These are phyloP conservation scores for Trematosphaeria pertusa DNA, from an alignment of 2,329 filamentous ascomycete genomes.

Conservation along the genomic window DNA sequence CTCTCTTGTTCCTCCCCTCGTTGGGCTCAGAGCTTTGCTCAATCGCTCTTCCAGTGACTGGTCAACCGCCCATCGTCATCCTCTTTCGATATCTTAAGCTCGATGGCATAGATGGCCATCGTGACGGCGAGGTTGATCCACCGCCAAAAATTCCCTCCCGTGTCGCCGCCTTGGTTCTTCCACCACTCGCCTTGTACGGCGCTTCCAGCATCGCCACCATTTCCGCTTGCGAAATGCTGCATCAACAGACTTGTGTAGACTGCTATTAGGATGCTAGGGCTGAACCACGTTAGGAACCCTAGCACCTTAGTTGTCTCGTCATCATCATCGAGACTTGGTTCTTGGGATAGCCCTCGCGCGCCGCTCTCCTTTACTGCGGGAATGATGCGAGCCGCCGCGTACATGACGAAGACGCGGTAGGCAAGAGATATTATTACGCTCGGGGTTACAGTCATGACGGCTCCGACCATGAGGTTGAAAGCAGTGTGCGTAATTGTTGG, in stretches of 20 bases:
- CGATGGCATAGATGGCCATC: slow-evolving; percentile 88
- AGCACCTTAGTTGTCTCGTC: slow-evolving; percentile 82
- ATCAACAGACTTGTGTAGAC: slow-evolving; percentile 95
- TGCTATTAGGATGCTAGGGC: slow-evolving; percentile 89
- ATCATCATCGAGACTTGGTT: slow-evolving; percentile 83
- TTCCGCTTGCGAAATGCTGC: slow-evolving; percentile 81
- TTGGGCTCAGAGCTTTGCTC: no score
- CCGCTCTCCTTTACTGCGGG: slow-evolving; percentile 89
- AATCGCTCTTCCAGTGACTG: slow-evolving; percentile 94
- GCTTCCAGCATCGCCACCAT: slow-evolving; percentile 61
- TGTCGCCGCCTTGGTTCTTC: slow-evolving; percentile 82
- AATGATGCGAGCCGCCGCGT: slow-evolving; percentile 94
- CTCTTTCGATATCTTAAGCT: slow-evolving; percentile 84
- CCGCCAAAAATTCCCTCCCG: slow-evolving; percentile 85
- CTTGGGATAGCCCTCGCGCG: slow-evolving; percentile 80
- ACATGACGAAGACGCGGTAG: slow-evolving; percentile 94
- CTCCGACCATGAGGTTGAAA: slow-evolving; percentile 85
- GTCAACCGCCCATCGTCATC: slow-evolving; percentile 76
- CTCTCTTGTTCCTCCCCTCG: no score
- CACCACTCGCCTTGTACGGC: slow-evolving; percentile 71
- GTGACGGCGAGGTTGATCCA: slow-evolving; percentile 93
- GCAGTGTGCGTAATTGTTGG: slow-evolving; percentile 83
- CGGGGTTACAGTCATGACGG: slow-evolving; percentile 93
- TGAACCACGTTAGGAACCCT: slow-evolving; percentile 90
- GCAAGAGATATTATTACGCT: slow-evolving; percentile 94